Conservation (phyloP, 192 early-diverging fungal genomes). For the Fimicolochytrium jonesii region DNA sequence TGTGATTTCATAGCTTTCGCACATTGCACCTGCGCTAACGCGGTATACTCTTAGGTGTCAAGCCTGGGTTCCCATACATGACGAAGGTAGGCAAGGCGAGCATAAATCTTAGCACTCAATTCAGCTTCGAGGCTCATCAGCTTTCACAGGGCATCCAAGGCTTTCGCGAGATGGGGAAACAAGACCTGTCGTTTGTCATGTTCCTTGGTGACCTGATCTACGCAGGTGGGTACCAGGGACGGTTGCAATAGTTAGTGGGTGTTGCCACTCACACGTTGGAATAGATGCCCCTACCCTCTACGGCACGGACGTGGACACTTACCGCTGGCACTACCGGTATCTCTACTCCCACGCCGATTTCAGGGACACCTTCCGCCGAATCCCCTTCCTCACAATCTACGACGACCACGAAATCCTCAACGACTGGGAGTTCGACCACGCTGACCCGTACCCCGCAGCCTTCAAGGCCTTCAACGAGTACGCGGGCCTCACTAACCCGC, state of each 20-base stretch:
- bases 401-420: slow-evolving; percentile 30
- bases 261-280: too few relatives aligned
- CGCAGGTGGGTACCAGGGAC: slow-evolving; percentile 5
- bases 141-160: slow-evolving; percentile 13
- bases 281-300: slow-evolving; percentile 22
- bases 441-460: slow-evolving; percentile 21
- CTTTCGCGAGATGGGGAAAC: slow-evolving; percentile 25
- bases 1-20: too few relatives aligned
- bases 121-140: background rate
- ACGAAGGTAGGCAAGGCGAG: slow-evolving; percentile 25
- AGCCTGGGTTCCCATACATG: slow-evolving; percentile 26
- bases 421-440: slow-evolving; percentile 21
- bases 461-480: slow-evolving; percentile 31
- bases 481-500: slow-evolving; percentile 25
- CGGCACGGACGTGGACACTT: slow-evolving; percentile 25
- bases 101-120: background rate
- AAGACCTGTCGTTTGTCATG: slow-evolving; percentile 25
- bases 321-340: slow-evolving; percentile 30
- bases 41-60: too few relatives aligned
- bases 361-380: slow-evolving; percentile 13
- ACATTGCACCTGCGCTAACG: too few relatives aligned
- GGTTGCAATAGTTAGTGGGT: too few relatives aligned
- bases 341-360: slow-evolving; percentile 22
- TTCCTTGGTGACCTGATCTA: slow-evolving; percentile 30
- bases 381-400: slow-evolving; percentile 27